Conservation (phyloP, 177 flowering plant genomes). For the Telopea speciosissima region DNA sequence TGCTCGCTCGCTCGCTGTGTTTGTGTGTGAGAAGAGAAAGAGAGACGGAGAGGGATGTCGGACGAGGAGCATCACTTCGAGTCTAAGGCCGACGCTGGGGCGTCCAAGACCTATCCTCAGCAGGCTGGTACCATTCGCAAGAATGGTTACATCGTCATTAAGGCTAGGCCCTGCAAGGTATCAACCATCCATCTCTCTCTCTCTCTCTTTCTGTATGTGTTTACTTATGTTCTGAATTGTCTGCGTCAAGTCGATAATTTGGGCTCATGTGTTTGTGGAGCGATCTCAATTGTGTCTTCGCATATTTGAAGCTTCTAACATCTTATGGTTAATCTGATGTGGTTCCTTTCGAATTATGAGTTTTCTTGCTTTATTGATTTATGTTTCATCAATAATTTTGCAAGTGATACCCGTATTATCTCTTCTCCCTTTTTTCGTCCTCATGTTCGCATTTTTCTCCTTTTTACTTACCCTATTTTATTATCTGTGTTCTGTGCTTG, state of each 20-base stretch:
- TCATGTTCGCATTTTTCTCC: too few relatives aligned
- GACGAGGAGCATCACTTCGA: conserved; percentile 1
- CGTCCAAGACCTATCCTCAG: conserved; percentile 33
- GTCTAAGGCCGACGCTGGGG: conserved; percentile 14
- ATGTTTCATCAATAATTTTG: too few relatives aligned
- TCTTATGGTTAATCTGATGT: not conserved
- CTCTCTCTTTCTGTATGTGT: not conserved
- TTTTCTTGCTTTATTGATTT: not conserved
- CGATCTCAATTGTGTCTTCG: not conserved
- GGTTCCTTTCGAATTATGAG: not conserved
- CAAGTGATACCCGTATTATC: not conserved
- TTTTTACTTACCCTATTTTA: too few relatives aligned
- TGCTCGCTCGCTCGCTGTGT: not conserved
- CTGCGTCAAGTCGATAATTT: not conserved
- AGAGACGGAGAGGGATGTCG: not conserved
- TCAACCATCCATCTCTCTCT: not conserved
- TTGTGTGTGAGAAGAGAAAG: not conserved
- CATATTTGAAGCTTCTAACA: not conserved
- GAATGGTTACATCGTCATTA: conserved; percentile 33
- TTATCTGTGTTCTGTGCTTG: too few relatives aligned
- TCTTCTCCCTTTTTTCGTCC: not conserved
- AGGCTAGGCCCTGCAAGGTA: conserved; percentile 38
- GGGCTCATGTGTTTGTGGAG: not conserved
- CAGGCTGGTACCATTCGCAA: conserved; percentile 38
- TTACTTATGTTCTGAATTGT: not conserved